Evolutionary conservation across 768 basidiomycete genomes (phyloP).

Genomic region (Pisolithus sp.): DNA sequence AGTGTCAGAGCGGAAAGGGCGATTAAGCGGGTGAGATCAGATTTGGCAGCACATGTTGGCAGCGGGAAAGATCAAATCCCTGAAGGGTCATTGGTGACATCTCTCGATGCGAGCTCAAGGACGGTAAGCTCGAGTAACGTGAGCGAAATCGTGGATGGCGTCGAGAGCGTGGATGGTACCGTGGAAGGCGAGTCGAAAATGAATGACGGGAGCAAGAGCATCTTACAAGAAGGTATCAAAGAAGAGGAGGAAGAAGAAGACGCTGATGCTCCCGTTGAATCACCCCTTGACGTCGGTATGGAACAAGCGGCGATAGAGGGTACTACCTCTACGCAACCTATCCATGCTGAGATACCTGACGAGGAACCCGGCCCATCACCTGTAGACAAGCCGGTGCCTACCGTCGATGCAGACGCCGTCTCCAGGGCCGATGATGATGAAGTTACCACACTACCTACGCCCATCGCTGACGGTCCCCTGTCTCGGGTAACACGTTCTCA

Average conservation of each 20-base stretch:
- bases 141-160: constrained; percentile 26
- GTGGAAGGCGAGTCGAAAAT: constrained; percentile 16
- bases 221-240: constrained; percentile 17
- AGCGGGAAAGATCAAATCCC: constrained; percentile 18
- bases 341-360: constrained; percentile 1
- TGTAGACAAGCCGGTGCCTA: neutral
- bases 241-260: constrained; percentile 20
- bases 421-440: constrained; percentile 24
- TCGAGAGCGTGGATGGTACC: constrained; percentile 26
- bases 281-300: constrained; percentile 6
- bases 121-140: constrained; percentile 25
- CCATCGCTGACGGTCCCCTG: constrained; percentile 30
- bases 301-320: constrained; percentile 6
- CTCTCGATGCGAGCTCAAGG: constrained; percentile 11
- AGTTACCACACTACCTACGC: constrained; percentile 30
- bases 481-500: constrained; percentile 68
- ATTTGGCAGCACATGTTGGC: constrained; percentile 67
- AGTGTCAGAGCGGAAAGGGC: constrained; percentile 82
- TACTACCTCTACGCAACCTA: neutral
- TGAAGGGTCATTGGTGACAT: constrained; percentile 7
- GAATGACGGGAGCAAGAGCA: constrained; percentile 12
- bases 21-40: constrained; percentile 81
- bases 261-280: neutral
- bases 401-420: constrained; percentile 16
- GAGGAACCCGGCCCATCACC: constrained; percentile 2